phyloP scores from a whole-genome alignment of 2,329 filamentous ascomycete genomes.

The Septoria petroselini region DNA sequence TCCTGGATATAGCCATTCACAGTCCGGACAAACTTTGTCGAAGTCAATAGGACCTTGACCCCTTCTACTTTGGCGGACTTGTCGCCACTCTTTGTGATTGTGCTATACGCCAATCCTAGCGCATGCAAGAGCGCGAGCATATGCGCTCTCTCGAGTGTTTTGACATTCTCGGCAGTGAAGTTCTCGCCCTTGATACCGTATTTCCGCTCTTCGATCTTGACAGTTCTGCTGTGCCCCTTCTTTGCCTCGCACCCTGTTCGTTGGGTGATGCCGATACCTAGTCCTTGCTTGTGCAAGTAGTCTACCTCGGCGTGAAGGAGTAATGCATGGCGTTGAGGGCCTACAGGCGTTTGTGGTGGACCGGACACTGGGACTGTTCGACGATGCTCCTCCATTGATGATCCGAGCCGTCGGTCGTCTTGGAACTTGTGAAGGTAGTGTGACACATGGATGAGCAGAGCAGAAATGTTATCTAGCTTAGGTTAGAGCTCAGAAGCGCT shows the following conservation, averaged over 20 bases:
- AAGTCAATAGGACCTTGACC: neutral
- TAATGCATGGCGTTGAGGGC: neutral
- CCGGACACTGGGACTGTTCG: too few relatives aligned
- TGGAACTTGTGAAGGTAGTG: too few relatives aligned
- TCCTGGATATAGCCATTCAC: neutral
- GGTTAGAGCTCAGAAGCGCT: too few relatives aligned
- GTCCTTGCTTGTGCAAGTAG: neutral
- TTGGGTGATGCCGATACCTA: neutral
- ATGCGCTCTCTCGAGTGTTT: neutral
- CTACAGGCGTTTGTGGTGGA: too few relatives aligned
- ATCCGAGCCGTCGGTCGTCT: too few relatives aligned
- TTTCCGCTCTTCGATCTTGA: neutral
- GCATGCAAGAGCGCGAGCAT: constrained; percentile 4
- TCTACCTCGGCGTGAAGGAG: neutral
- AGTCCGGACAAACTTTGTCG: neutral
- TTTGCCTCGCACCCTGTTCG: neutral
- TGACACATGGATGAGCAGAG: too few relatives aligned
- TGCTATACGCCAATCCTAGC: constrained; percentile 3
- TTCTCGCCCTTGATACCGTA: constrained; percentile 2
- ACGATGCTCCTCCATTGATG: too few relatives aligned
- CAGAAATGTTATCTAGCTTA: too few relatives aligned
- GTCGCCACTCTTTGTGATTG: neutral
- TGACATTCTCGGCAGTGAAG: constrained; percentile 2
- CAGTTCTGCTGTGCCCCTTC: neutral
- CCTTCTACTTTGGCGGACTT: neutral